phyloP scores from a whole-genome alignment of 257 asterid species.

The Nyctanthes arbortristis region DNA sequence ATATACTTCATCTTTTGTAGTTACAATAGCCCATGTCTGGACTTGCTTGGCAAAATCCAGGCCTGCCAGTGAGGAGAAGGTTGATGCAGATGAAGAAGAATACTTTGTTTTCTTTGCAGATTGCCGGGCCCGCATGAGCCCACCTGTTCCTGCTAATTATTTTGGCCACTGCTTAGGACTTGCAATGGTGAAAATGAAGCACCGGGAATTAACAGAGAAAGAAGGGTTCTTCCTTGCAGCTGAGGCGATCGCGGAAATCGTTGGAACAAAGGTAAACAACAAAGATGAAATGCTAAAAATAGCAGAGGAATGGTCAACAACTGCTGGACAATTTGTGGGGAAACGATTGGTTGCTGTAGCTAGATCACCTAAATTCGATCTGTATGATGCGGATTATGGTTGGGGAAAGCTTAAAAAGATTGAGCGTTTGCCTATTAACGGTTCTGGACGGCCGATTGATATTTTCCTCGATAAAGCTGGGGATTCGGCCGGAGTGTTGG shows the following conservation, averaged over 20 bases:
- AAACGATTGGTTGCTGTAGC: slow-evolving; percentile 24
- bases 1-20: slow-evolving; percentile 38
- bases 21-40: slow-evolving; percentile 39
- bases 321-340: background rate
- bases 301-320: slow-evolving; percentile 32
- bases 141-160: slow-evolving; percentile 47
- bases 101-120: slow-evolving; percentile 29
- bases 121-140: slow-evolving; percentile 32
- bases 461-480: slow-evolving; percentile 37
- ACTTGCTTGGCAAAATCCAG: slow-evolving; percentile 40
- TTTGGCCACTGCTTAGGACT: slow-evolving; percentile 50
- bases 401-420: slow-evolving; percentile 46
- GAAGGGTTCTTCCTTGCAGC: slow-evolving; percentile 41
- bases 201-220: no score
- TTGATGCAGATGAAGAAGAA: background rate
- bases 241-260: slow-evolving; percentile 29
- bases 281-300: slow-evolving; percentile 26
- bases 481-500: slow-evolving; percentile 35
- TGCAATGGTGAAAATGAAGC: slow-evolving; percentile 24
- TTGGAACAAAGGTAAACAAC: slow-evolving; percentile 25
- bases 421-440: slow-evolving; percentile 39
- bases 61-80: slow-evolving; percentile 10
- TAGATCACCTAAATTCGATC: slow-evolving; percentile 53
- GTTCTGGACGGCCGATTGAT: slow-evolving; percentile 22
- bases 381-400: slow-evolving; percentile 46